These are phyloP conservation scores for Corniculantispora saksenae DNA, from an alignment of 2,329 filamentous ascomycete species.

Conservation along the genomic window DNA sequence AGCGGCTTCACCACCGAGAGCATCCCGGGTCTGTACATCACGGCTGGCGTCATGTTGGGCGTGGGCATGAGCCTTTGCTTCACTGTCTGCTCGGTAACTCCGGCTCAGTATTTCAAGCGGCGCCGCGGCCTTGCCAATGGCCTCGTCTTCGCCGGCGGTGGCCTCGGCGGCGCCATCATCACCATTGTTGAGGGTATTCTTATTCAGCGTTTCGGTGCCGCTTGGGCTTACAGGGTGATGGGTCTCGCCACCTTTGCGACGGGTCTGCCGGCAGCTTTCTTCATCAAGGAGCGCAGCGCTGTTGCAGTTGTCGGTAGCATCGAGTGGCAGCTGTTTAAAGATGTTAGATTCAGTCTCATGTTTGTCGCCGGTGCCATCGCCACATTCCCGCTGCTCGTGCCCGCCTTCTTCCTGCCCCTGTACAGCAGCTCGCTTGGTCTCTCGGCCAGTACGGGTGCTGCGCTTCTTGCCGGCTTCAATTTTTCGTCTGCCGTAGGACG, in stretches of 20 bases:
- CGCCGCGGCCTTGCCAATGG: conserved; percentile 22
- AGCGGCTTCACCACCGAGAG: conserved; percentile 14
- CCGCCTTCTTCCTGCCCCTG: conserved; percentile 60
- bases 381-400: conserved; percentile 59
- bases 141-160: conserved; percentile 22
- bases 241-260: conserved; percentile 19
- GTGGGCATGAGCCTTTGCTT: conserved; percentile 21
- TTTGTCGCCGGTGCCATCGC: conserved; percentile 54
- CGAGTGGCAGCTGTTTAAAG: conserved; percentile 52
- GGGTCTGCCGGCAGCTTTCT: conserved; percentile 16
- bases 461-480: conserved; percentile 59
- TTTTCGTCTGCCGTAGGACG: conserved; percentile 58
- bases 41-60: conserved; percentile 19
- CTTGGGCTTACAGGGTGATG: conserved; percentile 22
- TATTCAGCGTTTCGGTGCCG: conserved; percentile 19
- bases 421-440: conserved; percentile 54
- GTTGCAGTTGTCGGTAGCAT: conserved; percentile 39
- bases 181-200: conserved; percentile 18
- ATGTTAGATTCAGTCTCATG: conserved; percentile 50
- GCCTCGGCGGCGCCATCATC: conserved; percentile 23
- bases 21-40: conserved; percentile 17
- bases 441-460: conserved; percentile 50
- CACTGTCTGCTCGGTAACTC: conserved; percentile 20
- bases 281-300: conserved; percentile 25
- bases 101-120: conserved; percentile 22